Evolutionary conservation across 768 basidiomycete genomes (phyloP).

Genomic region (Amanita muscaria): DNA sequence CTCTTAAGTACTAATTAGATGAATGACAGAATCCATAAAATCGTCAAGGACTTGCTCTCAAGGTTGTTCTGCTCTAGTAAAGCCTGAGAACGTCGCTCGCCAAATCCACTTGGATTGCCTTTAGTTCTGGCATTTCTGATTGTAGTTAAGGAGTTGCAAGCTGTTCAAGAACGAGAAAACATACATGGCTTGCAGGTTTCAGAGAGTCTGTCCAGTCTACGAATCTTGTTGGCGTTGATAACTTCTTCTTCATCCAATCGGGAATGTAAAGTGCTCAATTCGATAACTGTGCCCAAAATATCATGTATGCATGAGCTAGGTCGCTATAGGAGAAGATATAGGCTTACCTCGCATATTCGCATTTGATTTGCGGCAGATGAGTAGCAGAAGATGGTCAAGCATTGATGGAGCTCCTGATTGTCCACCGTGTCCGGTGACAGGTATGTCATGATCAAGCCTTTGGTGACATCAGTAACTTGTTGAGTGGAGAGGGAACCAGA

Average conservation of each 20-base stretch:
- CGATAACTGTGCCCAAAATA: slow-evolving; percentile 63
- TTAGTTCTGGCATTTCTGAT: slow-evolving; percentile 15
- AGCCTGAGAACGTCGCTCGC: slow-evolving; percentile 44
- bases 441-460: slow-evolving; percentile 51
- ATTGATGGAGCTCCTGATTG: slow-evolving; percentile 85
- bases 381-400: slow-evolving; percentile 91
- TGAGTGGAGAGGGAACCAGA: slow-evolving; percentile 18
- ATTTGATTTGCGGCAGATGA: slow-evolving; percentile 73
- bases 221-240: slow-evolving; percentile 64
- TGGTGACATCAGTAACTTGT: neutral
- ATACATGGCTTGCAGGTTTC: slow-evolving; percentile 44
- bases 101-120: slow-evolving; percentile 43
- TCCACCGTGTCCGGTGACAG: slow-evolving; percentile 78
- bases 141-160: neutral
- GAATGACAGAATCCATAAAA: too few relatives aligned
- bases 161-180: slow-evolving; percentile 11
- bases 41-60: slow-evolving; percentile 35
- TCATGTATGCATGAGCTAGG: slow-evolving; percentile 30
- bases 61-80: slow-evolving; percentile 37
- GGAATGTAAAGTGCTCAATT: slow-evolving; percentile 46
- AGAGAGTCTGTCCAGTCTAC: slow-evolving; percentile 85
- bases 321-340: neutral
- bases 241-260: slow-evolving; percentile 67
- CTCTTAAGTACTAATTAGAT: too few relatives aligned
- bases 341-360: slow-evolving; percentile 41